Evolutionary conservation across 176 grass and related monocot species (phyloP), one percentile per base, ranked within the genome.

Genomic region (Zea luxurians): DNA sequence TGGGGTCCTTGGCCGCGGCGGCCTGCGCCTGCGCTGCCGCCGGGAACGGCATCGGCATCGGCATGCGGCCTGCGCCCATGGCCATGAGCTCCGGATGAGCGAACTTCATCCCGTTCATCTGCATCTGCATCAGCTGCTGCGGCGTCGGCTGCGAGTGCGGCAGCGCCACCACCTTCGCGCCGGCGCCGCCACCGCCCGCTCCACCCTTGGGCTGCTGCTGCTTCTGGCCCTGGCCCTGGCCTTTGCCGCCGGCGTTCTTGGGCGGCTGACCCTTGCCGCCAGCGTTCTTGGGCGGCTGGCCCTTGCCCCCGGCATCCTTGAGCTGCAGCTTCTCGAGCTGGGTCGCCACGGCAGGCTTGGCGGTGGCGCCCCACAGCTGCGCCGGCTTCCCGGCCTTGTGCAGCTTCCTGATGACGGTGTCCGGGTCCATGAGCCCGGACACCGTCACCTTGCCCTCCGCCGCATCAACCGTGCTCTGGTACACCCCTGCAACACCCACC

Each of bases 41-140:
- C 36, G 61, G 37, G 54, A 84, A 61, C 4, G 94, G 91, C 77
- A 17, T 54, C 0, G 16, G 52, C 52, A 54, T 54, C 2, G 50
- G 50, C 16, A 90, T 70, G 75, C 88, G 90, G 42, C 79, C 80
- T 74, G 84, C 42, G n/a, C 57, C 18, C 57, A 60, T 68, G 41
- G 8, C 87, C 80, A 90, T 91, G 76, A 90, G 59, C 75, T 88
- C 13, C 49, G 49, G 91, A 2, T 82, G 86, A 42, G 88, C 82
- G 48, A 92, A 54, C 64, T 88, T 88, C 58, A 94, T 88, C 1
- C 87, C 91, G 67, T 90, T 90, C 89, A 93, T 90, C 74, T 97
- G 84, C 67, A 91, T 2, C 38, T 40, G 38, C 38, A 40, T 40
- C 13, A 78, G 61, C 81, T 83, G 86, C 46, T 80, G 81, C 13